Evolutionary conservation across 805 yeast species (phyloP).

Genomic region (Hanseniaspora mollemarum): DNA sequence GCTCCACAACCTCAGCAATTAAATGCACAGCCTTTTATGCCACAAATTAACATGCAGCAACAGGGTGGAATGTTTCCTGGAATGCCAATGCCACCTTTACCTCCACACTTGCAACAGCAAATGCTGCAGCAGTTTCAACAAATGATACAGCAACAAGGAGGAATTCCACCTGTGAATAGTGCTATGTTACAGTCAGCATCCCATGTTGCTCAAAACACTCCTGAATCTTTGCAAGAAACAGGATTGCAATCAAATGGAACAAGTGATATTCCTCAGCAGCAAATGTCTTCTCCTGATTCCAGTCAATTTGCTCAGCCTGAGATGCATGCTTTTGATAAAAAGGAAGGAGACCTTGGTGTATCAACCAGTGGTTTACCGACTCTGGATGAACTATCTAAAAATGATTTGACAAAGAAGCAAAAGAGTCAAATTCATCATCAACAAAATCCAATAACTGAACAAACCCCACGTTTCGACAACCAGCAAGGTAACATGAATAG

Average conservation of each 20-base stretch:
- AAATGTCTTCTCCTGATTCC: background rate
- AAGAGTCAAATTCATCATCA: conserved; percentile 10
- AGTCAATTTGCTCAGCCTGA: background rate
- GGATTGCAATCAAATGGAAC: background rate
- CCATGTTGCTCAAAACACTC: background rate
- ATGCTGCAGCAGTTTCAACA: conserved; percentile 16
- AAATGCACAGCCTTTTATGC: background rate
- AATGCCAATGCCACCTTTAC: conserved; percentile 10
- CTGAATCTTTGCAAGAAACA: background rate
- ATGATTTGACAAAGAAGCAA: conserved; percentile 11
- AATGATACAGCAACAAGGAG: conserved; percentile 12
- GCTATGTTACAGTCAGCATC: conserved; percentile 3
- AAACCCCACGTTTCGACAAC: background rate
- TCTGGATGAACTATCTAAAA: conserved; percentile 10
- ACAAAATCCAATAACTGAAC: conserved; percentile 2
- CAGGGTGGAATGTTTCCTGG: background rate
- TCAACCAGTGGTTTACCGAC: conserved; percentile 13
- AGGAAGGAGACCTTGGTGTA: no score
- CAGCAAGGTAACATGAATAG: background rate
- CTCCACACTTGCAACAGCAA: no score
- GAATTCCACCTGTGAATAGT: conserved; percentile 8
- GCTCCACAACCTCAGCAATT: background rate
- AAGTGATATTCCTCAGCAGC: background rate
- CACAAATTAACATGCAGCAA: background rate
- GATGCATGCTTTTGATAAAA: background rate